A percentile compares a stretch with the other conserved stretches of the same genome.
These are phyloP conservation scores for Gaultheria prostrata DNA, from an alignment of 148 eudicot species.

Conservation along the genomic window DNA sequence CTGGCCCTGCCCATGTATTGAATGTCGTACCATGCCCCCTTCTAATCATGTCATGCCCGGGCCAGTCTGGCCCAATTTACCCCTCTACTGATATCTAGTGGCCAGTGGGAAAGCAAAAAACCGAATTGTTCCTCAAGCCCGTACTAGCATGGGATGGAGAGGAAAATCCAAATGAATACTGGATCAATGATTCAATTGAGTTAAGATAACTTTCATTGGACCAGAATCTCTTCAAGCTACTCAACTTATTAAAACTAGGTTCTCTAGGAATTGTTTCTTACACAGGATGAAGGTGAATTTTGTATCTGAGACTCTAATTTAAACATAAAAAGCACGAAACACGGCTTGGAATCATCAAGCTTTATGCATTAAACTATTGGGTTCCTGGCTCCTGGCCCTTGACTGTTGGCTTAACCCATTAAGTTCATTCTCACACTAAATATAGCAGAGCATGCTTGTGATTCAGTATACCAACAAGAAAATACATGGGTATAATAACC, in stretches of 20 bases:
- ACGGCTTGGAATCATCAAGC: background rate
- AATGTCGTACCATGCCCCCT: background rate
- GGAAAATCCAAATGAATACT: background rate
- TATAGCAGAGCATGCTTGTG: background rate
- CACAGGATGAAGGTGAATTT: background rate
- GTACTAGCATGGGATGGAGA: background rate
- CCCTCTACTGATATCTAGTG: background rate
- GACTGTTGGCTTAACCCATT: background rate
- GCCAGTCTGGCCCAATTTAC: background rate
- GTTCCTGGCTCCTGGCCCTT: background rate
- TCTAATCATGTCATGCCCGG: background rate
- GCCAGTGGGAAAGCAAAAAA: background rate
- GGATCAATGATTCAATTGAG: background rate
- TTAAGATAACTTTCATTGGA: background rate
- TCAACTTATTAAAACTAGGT: background rate
- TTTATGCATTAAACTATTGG: background rate
- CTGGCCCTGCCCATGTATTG: background rate
- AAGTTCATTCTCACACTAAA: background rate
- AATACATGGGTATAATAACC: slow-evolving; percentile 36
- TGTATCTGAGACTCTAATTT: background rate
- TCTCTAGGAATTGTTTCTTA: background rate
- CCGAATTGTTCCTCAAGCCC: background rate
- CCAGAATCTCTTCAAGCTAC: background rate
- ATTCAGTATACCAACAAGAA: slow-evolving; percentile 6
- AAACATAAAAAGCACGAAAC: background rate